Evolutionary conservation across 805 yeast species (phyloP).

Genomic region (Starmerella cellae): DNA sequence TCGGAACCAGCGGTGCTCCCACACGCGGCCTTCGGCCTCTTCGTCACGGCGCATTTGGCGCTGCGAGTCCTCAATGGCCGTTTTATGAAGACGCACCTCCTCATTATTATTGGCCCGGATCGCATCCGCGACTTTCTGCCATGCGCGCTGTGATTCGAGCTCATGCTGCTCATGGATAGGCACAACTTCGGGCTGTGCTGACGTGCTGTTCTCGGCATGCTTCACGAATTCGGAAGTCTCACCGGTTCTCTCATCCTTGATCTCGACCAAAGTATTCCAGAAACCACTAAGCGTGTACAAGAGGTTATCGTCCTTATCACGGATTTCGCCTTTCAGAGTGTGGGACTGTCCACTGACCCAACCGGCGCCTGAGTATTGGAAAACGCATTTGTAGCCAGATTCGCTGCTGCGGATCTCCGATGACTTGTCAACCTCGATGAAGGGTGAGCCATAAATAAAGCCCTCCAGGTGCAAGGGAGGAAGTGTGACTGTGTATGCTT

Average conservation of each 20-base stretch:
- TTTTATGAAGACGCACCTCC: slow-evolving; percentile 59
- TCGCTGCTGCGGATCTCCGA: slow-evolving; percentile 66
- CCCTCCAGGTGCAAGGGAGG: slow-evolving; percentile 96
- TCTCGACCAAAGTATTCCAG: slow-evolving; percentile 51
- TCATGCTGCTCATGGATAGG: slow-evolving; percentile 69
- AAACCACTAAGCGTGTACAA: slow-evolving; percentile 76
- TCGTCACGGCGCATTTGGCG: slow-evolving; percentile 71
- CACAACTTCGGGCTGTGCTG: slow-evolving; percentile 53
- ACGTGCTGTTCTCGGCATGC: slow-evolving; percentile 25
- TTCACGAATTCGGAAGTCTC: slow-evolving; percentile 25
- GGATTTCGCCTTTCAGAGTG: slow-evolving; percentile 71
- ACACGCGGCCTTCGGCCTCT: slow-evolving; percentile 43
- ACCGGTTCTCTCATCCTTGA: slow-evolving; percentile 42
- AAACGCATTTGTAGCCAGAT: slow-evolving; percentile 54
- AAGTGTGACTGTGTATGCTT: slow-evolving; percentile 65
- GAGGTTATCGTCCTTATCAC: slow-evolving; percentile 38
- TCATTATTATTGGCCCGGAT: slow-evolving; percentile 63
- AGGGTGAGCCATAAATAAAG: slow-evolving; percentile 77
- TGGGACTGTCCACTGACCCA: slow-evolving; percentile 93
- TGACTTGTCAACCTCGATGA: slow-evolving; percentile 83
- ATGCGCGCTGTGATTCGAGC: slow-evolving; percentile 77
- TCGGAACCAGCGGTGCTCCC: slow-evolving; percentile 80
- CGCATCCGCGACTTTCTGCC: slow-evolving; percentile 83
- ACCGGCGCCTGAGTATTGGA: slow-evolving; percentile 86
- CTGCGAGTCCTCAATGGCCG: slow-evolving; percentile 69